Base-by-base conservation (phyloP, 139 green algal genomes). In the Micromonas commoda region DNA sequence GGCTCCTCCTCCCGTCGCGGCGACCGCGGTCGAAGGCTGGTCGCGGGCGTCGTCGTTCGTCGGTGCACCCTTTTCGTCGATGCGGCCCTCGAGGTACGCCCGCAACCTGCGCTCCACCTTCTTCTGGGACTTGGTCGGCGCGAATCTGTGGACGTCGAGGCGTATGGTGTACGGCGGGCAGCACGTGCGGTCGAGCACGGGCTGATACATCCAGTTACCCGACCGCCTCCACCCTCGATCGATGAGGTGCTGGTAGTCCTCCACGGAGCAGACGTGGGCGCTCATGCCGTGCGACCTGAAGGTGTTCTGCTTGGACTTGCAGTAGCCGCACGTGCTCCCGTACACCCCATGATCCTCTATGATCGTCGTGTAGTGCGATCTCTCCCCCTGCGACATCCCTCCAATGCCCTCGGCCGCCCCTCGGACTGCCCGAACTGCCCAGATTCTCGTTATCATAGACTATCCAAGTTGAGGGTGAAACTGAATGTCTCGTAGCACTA, bases 151-250 rank as follows among this genome's bases (percentile, higher is more conserved):
- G 20, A 19, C 21, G 20, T 39, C 2, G 39, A 83, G 52, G 34
- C 79, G 71, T 39, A 83, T 83, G 61, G 63, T 77, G 45, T 77
- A 77, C 72, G 60, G 35, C 0, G 64, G 71, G 64, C 79, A 83
- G 71, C 79, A 83, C 45, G 51, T 81, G 0, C 24, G 20, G 1
- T 45, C 24, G 19, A 77, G 35, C 45, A n/a, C 53, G 20, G 77
- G 77, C 13, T 68, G n/a, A 28, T 77, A 77, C 71, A 77, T 9
- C 51, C 51, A 77, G 1, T 33, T 39, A 29, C 71, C 71, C n/a
- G 39, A 68, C 16, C 71, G 52, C 34, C 71, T 24, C 71, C 71
- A 77, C 3, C 71, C 71, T 51, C 29, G n/a, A 20, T 69, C 33
- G 29, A 77, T 77, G 23, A 66, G 38, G 19, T 23, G 13, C 23